These are phyloP conservation scores for Wickerhamomyces canadensis DNA, from an alignment of 805 yeast species.

Conservation along the genomic window DNA sequence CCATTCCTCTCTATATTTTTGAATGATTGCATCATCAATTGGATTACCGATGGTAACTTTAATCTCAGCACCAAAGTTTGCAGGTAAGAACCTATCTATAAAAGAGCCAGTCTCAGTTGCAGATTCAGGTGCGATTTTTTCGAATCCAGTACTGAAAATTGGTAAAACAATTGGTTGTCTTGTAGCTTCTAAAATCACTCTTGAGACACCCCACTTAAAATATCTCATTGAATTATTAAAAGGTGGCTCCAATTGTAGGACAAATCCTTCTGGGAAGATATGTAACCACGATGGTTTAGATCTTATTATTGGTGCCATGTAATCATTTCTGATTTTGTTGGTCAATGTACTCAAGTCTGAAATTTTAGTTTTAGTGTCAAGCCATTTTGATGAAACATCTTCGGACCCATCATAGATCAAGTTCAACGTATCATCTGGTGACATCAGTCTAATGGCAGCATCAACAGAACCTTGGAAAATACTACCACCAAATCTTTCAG, in stretches of 20 bases:
- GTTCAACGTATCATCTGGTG: conserved; percentile 63
- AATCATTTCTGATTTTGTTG: conserved; percentile 22
- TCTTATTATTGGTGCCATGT: conserved; percentile 53
- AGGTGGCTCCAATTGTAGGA: conserved; percentile 77
- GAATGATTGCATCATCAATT: conserved; percentile 54
- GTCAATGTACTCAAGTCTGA: conserved; percentile 3
- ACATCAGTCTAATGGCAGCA: conserved; percentile 73
- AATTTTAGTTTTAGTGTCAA: conserved; percentile 3
- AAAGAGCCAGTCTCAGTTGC: conserved; percentile 40
- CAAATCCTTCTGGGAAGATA: conserved; percentile 92
- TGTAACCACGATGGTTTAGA: conserved; percentile 84
- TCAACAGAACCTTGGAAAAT: conserved; percentile 90
- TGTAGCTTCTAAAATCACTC: conserved; percentile 77
- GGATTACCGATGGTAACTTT: conserved; percentile 69
- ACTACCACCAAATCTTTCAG: conserved; percentile 86
- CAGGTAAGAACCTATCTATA: conserved; percentile 54
- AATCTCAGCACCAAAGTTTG: conserved; percentile 61
- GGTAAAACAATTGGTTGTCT: conserved; percentile 85
- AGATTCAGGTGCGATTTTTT: conserved; percentile 76
- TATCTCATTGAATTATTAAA: conserved; percentile 83
- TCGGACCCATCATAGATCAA: conserved; percentile 32
- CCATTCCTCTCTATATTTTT: conserved; percentile 67
- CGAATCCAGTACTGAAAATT: conserved; percentile 80
- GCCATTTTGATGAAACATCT: conserved; percentile 14
- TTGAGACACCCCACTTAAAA: conserved; percentile 92